phyloP scores from a whole-genome alignment of 2,329 filamentous ascomycete species.

The Esteya vermicola region DNA sequence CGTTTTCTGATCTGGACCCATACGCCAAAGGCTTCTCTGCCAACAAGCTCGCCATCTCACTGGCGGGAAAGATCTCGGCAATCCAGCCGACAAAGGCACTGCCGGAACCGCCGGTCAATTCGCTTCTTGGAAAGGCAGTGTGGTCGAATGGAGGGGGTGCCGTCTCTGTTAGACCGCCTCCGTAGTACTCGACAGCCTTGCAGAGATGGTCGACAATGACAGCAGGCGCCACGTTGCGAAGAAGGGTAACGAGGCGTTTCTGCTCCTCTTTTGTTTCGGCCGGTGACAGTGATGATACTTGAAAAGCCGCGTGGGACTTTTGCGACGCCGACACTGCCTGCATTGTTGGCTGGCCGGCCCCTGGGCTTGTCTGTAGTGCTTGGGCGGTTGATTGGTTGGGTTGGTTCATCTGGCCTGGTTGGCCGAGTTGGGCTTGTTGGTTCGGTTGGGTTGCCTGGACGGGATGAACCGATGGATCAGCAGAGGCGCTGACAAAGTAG shows the following conservation, averaged over 20 bases:
- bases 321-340: neutral
- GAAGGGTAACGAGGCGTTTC: slow-evolving; percentile 40
- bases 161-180: slow-evolving; percentile 46
- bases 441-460: neutral
- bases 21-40: too few relatives aligned
- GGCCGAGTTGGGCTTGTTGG: neutral
- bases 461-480: slow-evolving; percentile 4
- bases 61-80: slow-evolving; percentile 49
- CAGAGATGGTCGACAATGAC: slow-evolving; percentile 48
- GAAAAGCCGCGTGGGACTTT: neutral
- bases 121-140: slow-evolving; percentile 41
- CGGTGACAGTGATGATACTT: slow-evolving; percentile 17
- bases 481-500: slow-evolving; percentile 2
- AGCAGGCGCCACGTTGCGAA: slow-evolving; percentile 39
- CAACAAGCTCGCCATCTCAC: too few relatives aligned
- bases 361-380: slow-evolving; percentile 4
- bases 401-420: neutral
- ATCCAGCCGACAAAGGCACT: slow-evolving; percentile 47
- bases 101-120: slow-evolving; percentile 40
- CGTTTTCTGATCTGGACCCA: too few relatives aligned
- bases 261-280: slow-evolving; percentile 44
- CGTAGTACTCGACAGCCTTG: slow-evolving; percentile 49
- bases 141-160: slow-evolving; percentile 33
- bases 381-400: neutral
- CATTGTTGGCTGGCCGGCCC: too few relatives aligned